Evolutionary conservation across 1,284 basidiomycete species (phyloP), one percentile per base, ranked within the genome.

Genomic region (Ganoderma lucidum): DNA sequence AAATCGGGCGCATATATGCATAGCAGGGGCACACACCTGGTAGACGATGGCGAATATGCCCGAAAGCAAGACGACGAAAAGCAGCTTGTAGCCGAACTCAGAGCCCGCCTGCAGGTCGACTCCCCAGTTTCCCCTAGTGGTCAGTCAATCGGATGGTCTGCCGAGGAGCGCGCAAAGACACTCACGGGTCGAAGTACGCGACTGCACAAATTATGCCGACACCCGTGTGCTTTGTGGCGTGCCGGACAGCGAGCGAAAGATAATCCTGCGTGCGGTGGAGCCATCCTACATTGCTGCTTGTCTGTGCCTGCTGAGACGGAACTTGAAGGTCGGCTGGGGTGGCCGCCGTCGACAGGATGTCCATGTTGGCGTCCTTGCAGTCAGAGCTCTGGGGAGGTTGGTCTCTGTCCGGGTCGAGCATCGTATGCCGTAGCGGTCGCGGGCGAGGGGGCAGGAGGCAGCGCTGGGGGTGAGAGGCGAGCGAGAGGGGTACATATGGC

Each of bases 1-100:
- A 41, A 66, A 48, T 63, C 23, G 64, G 64, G 39, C 15, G 39
- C 28, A 30, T 19, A 35, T 44, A 41, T 32, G 30, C 48, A 51
- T 28, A 23, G 28, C 30, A 60, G 28, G 44, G 58, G 32, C 12
- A 77, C 81, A 35, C 63, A 90, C 91, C 85, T 95, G 93, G 30
- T 95, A 84, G 67, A 93, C 87, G 1, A 93, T 88, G 12, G 95
- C 96, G 66, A 95, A 91, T n/a, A 96, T 75, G 23, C 95, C 94
- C 0, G 96, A 88, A 19, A 97, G 78, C 2, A 98, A 85, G 14
- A 98, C 91, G 62, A 97, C 87, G 77, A 97, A 96, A 48, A 98
- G 86, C 41, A 97, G 86, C 73, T 90, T 89, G 83, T 96, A 97
- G 0, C 96, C 96, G 78, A 87, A 94, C 71, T 88, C 78, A 10